Base-by-base conservation (phyloP, 352 stramenopile genomes). In the Salisapilia sapeloensis region DNA sequence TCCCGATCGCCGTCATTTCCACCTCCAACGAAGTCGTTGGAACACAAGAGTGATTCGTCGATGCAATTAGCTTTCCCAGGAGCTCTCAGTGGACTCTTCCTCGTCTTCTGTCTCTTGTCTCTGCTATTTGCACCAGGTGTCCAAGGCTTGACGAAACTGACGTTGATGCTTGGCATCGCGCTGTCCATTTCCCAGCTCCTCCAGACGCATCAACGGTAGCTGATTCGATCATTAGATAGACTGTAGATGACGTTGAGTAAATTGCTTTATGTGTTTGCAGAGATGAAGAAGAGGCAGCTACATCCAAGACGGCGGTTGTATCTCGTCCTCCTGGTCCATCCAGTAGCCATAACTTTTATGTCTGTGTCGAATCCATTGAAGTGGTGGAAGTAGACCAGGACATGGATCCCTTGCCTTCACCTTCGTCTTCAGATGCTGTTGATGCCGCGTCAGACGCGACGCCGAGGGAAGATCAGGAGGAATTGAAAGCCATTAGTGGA, bases 71-170 rank as follows among this genome's bases (percentile, higher is more conserved):
- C 69, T 15, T 85, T 85, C 35, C 70, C 70, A 0, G 60, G 64
- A 4, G 63, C 51, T 18, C 48, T 90, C 2, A 60, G 74, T 11
- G 67, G 60, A 0, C 41, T 90, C 7, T 90, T 84, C 27, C 35
- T 90, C 20, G 48, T 86, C 18, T 84, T 70, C 42, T 83, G 65
- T 15, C 33, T 81, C 15, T 46, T 90, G 7, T 77, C 74, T 18
- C 59, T 85, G 38, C 81, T 65, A 44, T 80, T 62, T 35, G 59
- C 60, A 12, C 52, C 61, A 22, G 62, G 70, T 17, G 86, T 85
- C 31, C 63, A 77, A 46, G 70, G 67, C 2, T 46, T 90, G 31
- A 90, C 86, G 74, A 74, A 90, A 48, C 61, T 90, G 38, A 90
- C 74, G 8, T 82, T 84, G 13, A 56, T 84, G n/a, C 58, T 90